Percentiles rank a stretch among this genome's conserved stretches.
These are phyloP conservation scores for Backusella morwellensis DNA, from an alignment of 192 early-diverging fungal genomes.

Conservation along the genomic window DNA sequence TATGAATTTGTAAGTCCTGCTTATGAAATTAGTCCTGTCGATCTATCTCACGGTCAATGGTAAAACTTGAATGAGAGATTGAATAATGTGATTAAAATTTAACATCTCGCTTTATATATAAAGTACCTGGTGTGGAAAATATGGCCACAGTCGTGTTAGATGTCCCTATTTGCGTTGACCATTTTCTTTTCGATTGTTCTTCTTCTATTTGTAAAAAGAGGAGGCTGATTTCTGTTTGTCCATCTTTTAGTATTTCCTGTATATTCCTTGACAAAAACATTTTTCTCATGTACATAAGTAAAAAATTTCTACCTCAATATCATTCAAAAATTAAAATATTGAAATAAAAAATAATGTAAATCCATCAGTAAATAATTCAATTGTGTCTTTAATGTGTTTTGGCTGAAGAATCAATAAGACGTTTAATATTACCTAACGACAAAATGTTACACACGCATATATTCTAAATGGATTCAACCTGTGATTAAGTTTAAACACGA, in stretches of 20 bases:
- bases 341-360: neutral
- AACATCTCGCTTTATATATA: neutral
- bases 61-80: neutral
- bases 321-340: neutral
- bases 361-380: neutral
- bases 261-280: neutral
- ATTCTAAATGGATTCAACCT: neutral
- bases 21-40: neutral
- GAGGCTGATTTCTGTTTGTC: neutral
- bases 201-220: neutral
- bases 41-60: constrained; percentile 3
- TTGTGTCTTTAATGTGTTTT: neutral
- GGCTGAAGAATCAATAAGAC: neutral
- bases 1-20: neutral
- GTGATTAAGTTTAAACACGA: neutral
- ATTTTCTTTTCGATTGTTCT: neutral
- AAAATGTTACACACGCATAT: neutral
- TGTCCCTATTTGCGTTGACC: neutral
- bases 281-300: neutral
- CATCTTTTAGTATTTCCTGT: neutral
- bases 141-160: neutral
- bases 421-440: neutral
- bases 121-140: constrained; percentile 3
- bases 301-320: neutral
- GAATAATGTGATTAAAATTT: neutral